Conservation (phyloP, 2,329 filamentous ascomycete genomes). For the Ascochyta rabiei region DNA sequence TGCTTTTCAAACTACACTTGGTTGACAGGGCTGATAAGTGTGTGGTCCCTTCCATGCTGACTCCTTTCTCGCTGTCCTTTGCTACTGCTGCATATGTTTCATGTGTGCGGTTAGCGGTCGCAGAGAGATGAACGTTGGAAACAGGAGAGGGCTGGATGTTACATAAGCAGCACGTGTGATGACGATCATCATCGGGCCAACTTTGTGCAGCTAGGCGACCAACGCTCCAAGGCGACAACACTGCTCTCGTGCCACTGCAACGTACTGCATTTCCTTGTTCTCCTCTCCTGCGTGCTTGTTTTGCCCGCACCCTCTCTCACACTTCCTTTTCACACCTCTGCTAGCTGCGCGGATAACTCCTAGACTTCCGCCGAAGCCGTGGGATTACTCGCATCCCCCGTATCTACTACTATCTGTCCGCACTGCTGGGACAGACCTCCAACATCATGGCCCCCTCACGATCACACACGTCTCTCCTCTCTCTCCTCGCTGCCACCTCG, state of each 20-base stretch:
- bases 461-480: slow-evolving; percentile 30
- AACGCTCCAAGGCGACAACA: slow-evolving; percentile 15
- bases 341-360: background rate
- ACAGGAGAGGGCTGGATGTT: background rate
- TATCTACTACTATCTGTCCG: slow-evolving; percentile 7
- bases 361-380: slow-evolving; percentile 1
- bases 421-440: slow-evolving; percentile 13
- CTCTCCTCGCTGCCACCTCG: slow-evolving; percentile 31
- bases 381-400: background rate
- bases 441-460: slow-evolving; percentile 37
- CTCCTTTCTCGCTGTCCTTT: no score
- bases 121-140: background rate
- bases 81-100: no score
- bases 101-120: background rate
- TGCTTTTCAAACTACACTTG: no score
- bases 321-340: background rate
- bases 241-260: slow-evolving; percentile 16
- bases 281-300: slow-evolving; percentile 1
- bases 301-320: background rate
- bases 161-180: slow-evolving; percentile 17
- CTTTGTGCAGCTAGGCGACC: slow-evolving; percentile 9
- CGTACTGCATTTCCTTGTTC: slow-evolving; percentile 4
- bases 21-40: no score
- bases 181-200: slow-evolving; percentile 20
- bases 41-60: no score